Conservation (phyloP, 139 green algal genomes). For the Auxenochlorella pyrenoidosa region DNA sequence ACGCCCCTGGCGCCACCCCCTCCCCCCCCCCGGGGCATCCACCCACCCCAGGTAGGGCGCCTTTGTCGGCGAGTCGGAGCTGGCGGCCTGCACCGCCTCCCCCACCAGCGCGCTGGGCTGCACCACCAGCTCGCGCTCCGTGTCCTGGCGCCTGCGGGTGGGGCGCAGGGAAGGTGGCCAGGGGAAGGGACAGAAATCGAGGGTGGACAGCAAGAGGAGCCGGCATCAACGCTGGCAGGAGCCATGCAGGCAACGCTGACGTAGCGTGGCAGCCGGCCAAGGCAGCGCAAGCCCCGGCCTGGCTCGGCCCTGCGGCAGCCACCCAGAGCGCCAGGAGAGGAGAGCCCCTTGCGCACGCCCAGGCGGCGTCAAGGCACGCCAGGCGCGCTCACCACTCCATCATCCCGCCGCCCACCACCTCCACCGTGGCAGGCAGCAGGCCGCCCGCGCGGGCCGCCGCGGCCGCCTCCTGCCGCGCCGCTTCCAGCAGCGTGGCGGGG, state of each 20-base stretch:
- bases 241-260: too few species aligned
- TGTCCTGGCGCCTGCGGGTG: constrained; percentile 35
- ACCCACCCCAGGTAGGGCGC: constrained; percentile 13
- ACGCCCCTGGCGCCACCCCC: too few species aligned
- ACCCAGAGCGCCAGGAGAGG: too few species aligned
- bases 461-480: not conserved
- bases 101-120: not conserved
- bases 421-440: not conserved
- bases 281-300: too few species aligned
- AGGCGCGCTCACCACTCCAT: constrained; percentile 38
- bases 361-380: too few species aligned
- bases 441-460: not conserved
- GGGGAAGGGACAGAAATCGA: too few species aligned
- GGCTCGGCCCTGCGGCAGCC: too few species aligned
- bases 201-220: too few species aligned
- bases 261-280: too few species aligned
- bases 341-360: too few species aligned
- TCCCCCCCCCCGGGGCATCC: not conserved
- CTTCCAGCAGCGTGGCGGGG: constrained; percentile 1
- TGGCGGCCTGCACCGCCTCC: not conserved
- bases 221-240: too few species aligned
- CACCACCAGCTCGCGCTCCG: constrained; percentile 32
- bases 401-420: constrained; percentile 21
- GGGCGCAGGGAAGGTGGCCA: not conserved
- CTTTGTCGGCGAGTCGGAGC: constrained; percentile 27